Conservation (phyloP, 768 basidiomycete species). For the Lanmaoa rubissima region DNA sequence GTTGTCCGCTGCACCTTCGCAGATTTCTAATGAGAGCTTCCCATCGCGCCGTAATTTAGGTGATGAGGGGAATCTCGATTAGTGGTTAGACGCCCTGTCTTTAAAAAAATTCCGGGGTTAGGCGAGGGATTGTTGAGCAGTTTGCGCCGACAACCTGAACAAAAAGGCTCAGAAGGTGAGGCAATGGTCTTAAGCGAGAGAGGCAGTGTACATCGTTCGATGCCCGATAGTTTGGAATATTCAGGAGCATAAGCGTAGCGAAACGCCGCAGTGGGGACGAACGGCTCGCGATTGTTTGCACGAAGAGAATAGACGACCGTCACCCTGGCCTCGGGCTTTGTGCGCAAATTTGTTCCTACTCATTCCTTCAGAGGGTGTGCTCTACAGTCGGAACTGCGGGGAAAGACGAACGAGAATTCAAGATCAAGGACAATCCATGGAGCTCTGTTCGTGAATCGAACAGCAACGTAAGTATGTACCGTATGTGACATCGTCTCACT, state of each 20-base stretch:
- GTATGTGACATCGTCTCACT: background rate
- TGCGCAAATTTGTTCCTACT: background rate
- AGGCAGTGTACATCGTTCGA: background rate
- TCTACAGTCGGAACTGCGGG: background rate
- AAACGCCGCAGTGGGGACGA: background rate
- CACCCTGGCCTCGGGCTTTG: background rate
- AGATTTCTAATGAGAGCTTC: constrained; percentile 13
- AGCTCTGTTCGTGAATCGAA: background rate
- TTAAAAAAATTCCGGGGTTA: background rate
- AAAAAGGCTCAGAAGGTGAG: background rate
- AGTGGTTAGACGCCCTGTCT: background rate
- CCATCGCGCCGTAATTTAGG: constrained; percentile 6
- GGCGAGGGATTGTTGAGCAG: background rate
- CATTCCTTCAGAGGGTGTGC: background rate
- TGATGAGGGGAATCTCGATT: constrained; percentile 1
- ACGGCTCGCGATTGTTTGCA: background rate
- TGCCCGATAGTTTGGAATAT: background rate
- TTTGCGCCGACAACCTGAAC: background rate
- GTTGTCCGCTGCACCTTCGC: constrained; percentile 13
- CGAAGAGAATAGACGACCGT: background rate
- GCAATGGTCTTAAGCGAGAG: background rate
- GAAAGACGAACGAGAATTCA: background rate
- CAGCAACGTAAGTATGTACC: background rate
- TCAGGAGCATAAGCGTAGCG: background rate
- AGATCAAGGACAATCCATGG: background rate